Evolutionary conservation across 441 rosid species (phyloP).

Genomic region (Pelargonium hybrid): DNA sequence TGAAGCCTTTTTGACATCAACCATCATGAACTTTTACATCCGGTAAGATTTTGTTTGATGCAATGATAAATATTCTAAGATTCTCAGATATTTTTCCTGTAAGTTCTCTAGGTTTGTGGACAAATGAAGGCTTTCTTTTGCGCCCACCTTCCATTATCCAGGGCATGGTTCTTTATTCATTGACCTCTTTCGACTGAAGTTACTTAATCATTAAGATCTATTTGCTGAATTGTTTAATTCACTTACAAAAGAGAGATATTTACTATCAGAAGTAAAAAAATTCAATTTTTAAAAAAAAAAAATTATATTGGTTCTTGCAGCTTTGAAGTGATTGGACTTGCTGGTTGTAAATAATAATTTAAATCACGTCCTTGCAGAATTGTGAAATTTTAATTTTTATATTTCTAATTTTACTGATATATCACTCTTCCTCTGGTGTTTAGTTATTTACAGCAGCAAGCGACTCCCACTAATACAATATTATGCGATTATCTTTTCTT

Average conservation of each 20-base stretch:
- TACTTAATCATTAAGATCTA: no score
- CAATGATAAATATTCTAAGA: neutral
- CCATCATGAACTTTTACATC: constrained; percentile 80
- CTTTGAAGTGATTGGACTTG: neutral
- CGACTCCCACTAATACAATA: constrained; percentile 37
- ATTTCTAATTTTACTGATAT: neutral
- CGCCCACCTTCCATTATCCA: no score
- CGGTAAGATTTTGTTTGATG: constrained; percentile 26
- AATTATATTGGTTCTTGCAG: neutral
- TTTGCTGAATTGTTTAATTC: no score
- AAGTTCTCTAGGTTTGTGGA: neutral
- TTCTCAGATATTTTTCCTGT: neutral
- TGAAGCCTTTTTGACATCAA: constrained; percentile 53
- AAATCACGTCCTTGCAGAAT: neutral
- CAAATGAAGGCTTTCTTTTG: neutral
- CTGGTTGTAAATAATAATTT: neutral
- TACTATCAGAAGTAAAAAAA: neutral
- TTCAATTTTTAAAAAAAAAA: no score
- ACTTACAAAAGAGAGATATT: no score
- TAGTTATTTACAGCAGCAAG: constrained; percentile 61
- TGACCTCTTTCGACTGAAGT: no score
- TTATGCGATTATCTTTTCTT: constrained; percentile 57
- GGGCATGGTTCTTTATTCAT: no score
- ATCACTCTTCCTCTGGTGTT: neutral
- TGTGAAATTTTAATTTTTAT: neutral